Percentiles rank a stretch among this genome's conserved stretches.
Evolutionary conservation across 805 yeast species (phyloP).

Genomic region (Candida rishiriensis): DNA sequence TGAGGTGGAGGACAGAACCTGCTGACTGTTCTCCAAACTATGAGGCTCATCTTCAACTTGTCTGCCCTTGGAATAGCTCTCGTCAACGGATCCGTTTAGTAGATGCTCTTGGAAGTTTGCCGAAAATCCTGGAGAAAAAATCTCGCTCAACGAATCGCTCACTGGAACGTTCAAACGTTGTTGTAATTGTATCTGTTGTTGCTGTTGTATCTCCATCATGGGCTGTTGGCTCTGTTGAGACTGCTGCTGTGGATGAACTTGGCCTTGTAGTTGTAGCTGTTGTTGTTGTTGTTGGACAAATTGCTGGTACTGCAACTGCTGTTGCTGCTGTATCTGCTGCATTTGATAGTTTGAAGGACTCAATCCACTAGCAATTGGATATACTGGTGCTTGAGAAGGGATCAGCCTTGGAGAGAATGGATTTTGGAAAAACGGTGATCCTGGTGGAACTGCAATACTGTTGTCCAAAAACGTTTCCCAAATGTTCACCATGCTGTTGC

Average conservation of each 20-base stretch:
- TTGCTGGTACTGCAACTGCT: not conserved
- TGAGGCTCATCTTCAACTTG: not conserved
- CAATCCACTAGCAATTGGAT: no score
- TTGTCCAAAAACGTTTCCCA: slow-evolving; percentile 8
- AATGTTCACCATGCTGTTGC: not conserved
- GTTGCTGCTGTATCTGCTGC: not conserved
- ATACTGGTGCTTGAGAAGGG: not conserved
- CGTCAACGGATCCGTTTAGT: slow-evolving; percentile 3
- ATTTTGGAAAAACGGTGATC: slow-evolving; percentile 1
- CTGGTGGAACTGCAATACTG: not conserved
- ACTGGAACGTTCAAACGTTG: not conserved
- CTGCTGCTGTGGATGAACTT: not conserved
- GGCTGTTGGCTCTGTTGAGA: not conserved
- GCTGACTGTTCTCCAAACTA: no score
- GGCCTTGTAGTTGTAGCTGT: slow-evolving; percentile 4
- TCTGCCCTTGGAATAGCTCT: not conserved
- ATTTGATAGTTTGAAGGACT: no score
- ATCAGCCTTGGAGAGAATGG: slow-evolving; percentile 2
- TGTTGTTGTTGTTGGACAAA: not conserved
- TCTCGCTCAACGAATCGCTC: slow-evolving; percentile 7
- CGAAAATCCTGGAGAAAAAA: slow-evolving; percentile 24
- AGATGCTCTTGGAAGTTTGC: slow-evolving; percentile 21
- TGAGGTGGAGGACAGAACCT: not conserved
- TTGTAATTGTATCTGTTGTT: no score
- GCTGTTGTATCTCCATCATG: no score